Conservation (phyloP, 1,284 basidiomycete species). For the Neolentinus lepideus region DNA sequence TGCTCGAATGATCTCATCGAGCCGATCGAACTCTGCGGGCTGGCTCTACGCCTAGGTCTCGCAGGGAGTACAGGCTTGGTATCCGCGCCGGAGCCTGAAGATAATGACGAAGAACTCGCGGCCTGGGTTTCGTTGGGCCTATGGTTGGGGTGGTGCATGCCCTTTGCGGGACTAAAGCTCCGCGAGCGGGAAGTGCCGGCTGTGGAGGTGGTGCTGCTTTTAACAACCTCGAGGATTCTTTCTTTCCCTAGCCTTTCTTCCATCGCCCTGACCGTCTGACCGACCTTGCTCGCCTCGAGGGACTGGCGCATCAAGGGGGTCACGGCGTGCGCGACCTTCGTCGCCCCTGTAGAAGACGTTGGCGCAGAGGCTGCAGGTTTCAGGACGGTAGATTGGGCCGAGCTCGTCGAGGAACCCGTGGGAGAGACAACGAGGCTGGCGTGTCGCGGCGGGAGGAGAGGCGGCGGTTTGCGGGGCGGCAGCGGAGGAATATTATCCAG, state of each 20-base stretch:
- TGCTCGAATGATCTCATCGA: conserved; percentile 32
- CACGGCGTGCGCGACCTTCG: conserved; percentile 32
- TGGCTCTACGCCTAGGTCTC: conserved; percentile 19
- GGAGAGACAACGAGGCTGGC: not conserved
- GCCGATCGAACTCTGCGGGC: conserved; percentile 21
- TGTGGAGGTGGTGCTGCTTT: conserved; percentile 24
- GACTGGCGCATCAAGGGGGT: conserved; percentile 62
- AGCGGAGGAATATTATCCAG: not conserved
- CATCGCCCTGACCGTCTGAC: conserved; percentile 57
- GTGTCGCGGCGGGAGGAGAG: not conserved
- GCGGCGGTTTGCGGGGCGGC: not conserved
- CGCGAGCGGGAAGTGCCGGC: conserved; percentile 17
- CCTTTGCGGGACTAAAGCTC: conserved; percentile 21
- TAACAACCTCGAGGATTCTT: conserved; percentile 62
- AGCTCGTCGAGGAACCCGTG: not conserved
- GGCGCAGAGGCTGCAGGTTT: not conserved
- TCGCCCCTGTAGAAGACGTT: not conserved
- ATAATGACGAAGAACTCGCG: conserved; percentile 12
- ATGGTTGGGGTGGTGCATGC: too few species aligned
- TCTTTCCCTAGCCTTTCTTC: conserved; percentile 63
- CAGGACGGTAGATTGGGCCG: not conserved
- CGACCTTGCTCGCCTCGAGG: conserved; percentile 61
- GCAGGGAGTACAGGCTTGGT: conserved; percentile 24
- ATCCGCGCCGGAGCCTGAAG: conserved; percentile 9
- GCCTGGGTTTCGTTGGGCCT: conserved; percentile 10